phyloP scores from a whole-genome alignment of 1,284 basidiomycete genomes.

The Cryptococcus sp. region DNA sequence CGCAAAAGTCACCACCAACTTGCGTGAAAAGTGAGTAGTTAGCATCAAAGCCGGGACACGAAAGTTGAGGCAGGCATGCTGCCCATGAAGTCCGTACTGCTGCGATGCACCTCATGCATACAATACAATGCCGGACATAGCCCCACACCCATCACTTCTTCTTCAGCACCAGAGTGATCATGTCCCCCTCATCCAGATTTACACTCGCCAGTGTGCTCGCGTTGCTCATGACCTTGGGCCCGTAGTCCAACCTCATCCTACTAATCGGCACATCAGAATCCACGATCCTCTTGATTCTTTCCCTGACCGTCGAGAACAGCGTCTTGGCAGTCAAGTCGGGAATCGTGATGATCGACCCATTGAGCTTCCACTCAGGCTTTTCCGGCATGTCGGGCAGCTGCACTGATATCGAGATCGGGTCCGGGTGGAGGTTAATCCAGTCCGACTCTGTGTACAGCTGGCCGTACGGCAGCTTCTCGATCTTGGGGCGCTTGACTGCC shows the following conservation, averaged over 20 bases:
- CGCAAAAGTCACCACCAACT: too few relatives aligned
- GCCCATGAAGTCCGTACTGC: background rate
- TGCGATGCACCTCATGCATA: background rate
- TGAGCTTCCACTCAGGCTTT: conserved; percentile 86
- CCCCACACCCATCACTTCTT: conserved; percentile 52
- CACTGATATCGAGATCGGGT: conserved; percentile 76
- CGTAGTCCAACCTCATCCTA: conserved; percentile 70
- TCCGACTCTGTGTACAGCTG: conserved; percentile 68
- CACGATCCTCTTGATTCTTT: conserved; percentile 72
- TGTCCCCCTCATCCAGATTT: conserved; percentile 85
- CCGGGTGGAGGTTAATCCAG: conserved; percentile 84
- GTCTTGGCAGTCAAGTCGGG: conserved; percentile 75
- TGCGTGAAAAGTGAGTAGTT: too few relatives aligned
- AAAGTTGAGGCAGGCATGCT: too few relatives aligned
- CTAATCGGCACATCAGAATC: conserved; percentile 73
- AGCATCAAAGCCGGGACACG: too few relatives aligned
- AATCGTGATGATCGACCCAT: conserved; percentile 71
- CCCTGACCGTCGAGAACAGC: conserved; percentile 78
- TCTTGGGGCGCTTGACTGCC: conserved; percentile 68
- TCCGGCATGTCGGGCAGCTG: conserved; percentile 73
- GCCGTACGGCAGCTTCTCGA: conserved; percentile 74
- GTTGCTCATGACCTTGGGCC: conserved; percentile 80
- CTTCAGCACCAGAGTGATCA: conserved; percentile 68
- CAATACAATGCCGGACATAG: background rate
- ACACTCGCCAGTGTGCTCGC: conserved; percentile 74